Percentiles rank a stretch among this genome's conserved stretches.
Evolutionary conservation across 208 protist genomes (phyloP).

Genomic region (Trichomonas vaginalis): DNA sequence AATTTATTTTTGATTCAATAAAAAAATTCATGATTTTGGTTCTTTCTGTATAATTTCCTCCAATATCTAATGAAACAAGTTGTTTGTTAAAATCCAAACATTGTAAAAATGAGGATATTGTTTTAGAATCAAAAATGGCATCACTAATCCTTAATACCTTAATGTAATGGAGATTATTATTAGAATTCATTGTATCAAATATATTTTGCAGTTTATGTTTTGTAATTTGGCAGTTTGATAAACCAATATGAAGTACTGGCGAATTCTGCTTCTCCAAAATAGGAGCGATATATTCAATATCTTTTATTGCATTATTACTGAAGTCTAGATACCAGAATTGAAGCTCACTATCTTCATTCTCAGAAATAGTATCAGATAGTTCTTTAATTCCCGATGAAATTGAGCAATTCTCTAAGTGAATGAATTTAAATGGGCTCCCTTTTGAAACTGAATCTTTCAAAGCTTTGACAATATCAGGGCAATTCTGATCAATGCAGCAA

Average conservation of each 20-base stretch:
- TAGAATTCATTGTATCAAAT: not conserved
- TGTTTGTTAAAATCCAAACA: not conserved
- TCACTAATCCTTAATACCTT: not conserved
- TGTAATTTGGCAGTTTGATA: not conserved
- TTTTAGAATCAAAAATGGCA: not conserved
- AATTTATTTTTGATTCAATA: not conserved
- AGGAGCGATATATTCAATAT: not conserved
- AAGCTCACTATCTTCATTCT: not conserved
- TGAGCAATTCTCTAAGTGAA: not conserved
- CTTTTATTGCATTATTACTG: not conserved
- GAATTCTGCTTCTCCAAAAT: not conserved
- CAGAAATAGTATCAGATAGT: not conserved
- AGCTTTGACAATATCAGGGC: not conserved
- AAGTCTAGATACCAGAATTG: not conserved
- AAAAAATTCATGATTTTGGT: not conserved
- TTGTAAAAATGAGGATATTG: not conserved
- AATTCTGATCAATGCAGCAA: not conserved
- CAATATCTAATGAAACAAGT: not conserved
- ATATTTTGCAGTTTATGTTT: not conserved
- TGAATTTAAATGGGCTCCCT: not conserved
- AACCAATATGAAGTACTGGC: not conserved
- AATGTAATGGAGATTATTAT: not conserved
- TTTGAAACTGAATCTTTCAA: not conserved
- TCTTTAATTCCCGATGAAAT: not conserved
- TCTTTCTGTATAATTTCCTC: not conserved